Evolutionary conservation across 1,284 basidiomycete species (phyloP).

Genomic region (Papiliotrema flavescens): DNA sequence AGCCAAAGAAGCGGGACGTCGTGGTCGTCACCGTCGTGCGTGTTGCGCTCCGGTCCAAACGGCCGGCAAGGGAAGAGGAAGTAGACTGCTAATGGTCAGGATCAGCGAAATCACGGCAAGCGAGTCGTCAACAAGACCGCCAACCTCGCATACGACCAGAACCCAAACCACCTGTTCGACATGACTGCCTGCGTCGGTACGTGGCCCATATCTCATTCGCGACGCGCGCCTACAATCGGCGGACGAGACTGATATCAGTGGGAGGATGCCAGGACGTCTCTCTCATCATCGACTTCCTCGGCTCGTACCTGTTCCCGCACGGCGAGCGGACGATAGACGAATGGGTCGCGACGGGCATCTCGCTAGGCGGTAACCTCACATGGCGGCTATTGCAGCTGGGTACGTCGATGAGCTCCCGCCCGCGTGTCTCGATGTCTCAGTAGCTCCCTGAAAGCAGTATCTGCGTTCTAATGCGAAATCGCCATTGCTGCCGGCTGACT

Average conservation of each 20-base stretch:
- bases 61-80: too few species aligned
- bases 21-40: slow-evolving; percentile 45
- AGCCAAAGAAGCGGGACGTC: slow-evolving; percentile 30
- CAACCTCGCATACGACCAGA: slow-evolving; percentile 62
- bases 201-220: slow-evolving; percentile 4
- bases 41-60: too few species aligned
- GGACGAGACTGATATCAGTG: slow-evolving; percentile 25
- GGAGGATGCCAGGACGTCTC: slow-evolving; percentile 74
- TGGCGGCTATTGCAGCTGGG: slow-evolving; percentile 52
- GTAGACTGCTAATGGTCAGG: slow-evolving; percentile 54
- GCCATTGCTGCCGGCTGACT: neutral
- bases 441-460: neutral
- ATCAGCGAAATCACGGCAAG: slow-evolving; percentile 72
- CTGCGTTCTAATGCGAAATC: neutral
- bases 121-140: slow-evolving; percentile 56
- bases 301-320: slow-evolving; percentile 69
- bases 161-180: slow-evolving; percentile 63
- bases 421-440: too few species aligned
- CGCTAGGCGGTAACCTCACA: slow-evolving; percentile 54
- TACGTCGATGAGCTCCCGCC: slow-evolving; percentile 21
- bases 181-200: slow-evolving; percentile 65
- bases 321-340: slow-evolving; percentile 62
- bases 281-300: slow-evolving; percentile 75
- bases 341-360: slow-evolving; percentile 60
- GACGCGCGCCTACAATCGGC: neutral